Evolutionary conservation across 2,329 filamentous ascomycete genomes (phyloP), one percentile per base, ranked within the genome.

Genomic region (Coniochaeta ligniaria): DNA sequence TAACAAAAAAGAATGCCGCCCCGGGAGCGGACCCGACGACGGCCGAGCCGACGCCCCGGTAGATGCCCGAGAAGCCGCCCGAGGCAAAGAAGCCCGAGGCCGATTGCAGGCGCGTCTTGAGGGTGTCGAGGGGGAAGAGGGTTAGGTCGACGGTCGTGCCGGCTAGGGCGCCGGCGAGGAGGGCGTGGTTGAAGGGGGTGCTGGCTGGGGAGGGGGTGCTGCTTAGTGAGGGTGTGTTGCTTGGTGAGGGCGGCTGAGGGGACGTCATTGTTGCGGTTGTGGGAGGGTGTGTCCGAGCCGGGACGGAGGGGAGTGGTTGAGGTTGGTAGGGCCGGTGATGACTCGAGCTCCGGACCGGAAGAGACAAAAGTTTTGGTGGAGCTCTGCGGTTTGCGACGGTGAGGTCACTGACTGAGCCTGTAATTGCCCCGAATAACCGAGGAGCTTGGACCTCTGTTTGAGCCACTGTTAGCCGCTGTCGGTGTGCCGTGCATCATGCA

Each of bases 71-170:
- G 82, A 98, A 93, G 70, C 94, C 94, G 71, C 95, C 94, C 2
- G 88, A 87, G 60, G 89, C 82, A 71, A 91, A 86, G 80, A 96
- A 92, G 73, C 89, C 87, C 60, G 82, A 73, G 56, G 84, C 84
- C 64, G 92, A 92, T 78, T 99, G 95, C 7, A 99, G 91, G 17
- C 95, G 92, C 50, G 96, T 99, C 79, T 99, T 99, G 72, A 99
- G 88, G 0, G 95, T 99, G 83, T 99, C 96, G 81, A 99, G 92
- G 0, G 95, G 95, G 80, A 91, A 99, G 72, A 99, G 91, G 60
- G 92, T 92, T 70, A 96, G 88, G 83, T 99, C 95, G 75, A 98
- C 95, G 16, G 93, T 96, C 56, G 95, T 95, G 72, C 95, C 95
- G 66, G 95, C 95, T 66, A 97, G 80, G 71, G 88, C 95, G 74